A percentile compares a stretch with the other conserved stretches of the same genome.
These are phyloP conservation scores for Hypoxylon sp. DNA, from an alignment of 2,329 filamentous ascomycete species.

Conservation along the genomic window DNA sequence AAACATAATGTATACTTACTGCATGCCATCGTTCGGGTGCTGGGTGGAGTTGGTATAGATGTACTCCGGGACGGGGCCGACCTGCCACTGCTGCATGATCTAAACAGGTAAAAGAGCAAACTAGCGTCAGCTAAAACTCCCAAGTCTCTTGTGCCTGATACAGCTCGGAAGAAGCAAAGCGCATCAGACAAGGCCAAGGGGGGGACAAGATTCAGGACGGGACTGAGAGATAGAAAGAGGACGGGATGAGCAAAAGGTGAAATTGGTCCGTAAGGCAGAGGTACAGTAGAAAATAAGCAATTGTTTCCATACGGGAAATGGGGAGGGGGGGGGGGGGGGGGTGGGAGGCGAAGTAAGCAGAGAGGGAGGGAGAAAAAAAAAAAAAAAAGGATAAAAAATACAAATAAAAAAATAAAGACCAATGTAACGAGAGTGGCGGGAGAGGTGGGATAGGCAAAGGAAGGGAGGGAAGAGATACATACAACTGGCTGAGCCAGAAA, in stretches of 20 bases:
- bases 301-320: slow-evolving; percentile 11
- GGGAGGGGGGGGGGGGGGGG: no score
- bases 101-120: slow-evolving; percentile 48
- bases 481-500: slow-evolving; percentile 31
- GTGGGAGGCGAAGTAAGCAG: slow-evolving; percentile 33
- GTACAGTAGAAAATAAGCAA: slow-evolving; percentile 29
- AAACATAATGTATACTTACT: slow-evolving; percentile 61
- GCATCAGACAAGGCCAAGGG: slow-evolving; percentile 25
- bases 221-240: slow-evolving; percentile 19
- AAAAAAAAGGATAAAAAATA: no score
- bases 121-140: slow-evolving; percentile 43
- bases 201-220: slow-evolving; percentile 12
- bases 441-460: slow-evolving; percentile 29
- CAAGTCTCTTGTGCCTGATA: slow-evolving; percentile 27
- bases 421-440: slow-evolving; percentile 22
- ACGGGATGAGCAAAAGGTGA: slow-evolving; percentile 22
- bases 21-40: slow-evolving; percentile 61
- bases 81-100: slow-evolving; percentile 69
- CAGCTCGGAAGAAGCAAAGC: slow-evolving; percentile 22
- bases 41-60: slow-evolving; percentile 62
- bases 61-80: slow-evolving; percentile 67
- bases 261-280: slow-evolving; percentile 18
- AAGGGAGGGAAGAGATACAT: slow-evolving; percentile 23
- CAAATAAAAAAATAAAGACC: background rate
- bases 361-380: no score